Evolutionary conservation across 2,329 filamentous ascomycete species (phyloP).

Genomic region (Fusarium paranaense): DNA sequence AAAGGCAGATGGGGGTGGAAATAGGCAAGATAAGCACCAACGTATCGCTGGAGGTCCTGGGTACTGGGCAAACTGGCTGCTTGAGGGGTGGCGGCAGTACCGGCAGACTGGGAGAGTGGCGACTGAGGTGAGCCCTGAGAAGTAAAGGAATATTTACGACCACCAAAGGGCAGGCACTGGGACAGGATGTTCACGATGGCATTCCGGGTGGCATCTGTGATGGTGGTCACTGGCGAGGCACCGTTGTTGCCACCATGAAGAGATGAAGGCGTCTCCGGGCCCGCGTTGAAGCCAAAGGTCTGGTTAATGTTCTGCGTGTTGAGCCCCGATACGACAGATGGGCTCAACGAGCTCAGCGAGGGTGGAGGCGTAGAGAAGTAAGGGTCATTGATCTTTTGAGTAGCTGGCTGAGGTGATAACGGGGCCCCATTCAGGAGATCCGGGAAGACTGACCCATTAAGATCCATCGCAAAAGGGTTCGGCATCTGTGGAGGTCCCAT

Average conservation of each 20-base stretch:
- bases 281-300: constrained; percentile 71
- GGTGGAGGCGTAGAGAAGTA: constrained; percentile 85
- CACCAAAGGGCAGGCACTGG: constrained; percentile 66
- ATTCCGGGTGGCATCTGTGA: constrained; percentile 73
- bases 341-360: constrained; percentile 78
- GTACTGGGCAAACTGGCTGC: constrained; percentile 79
- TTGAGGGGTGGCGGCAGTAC: constrained; percentile 62
- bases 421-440: constrained; percentile 79
- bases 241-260: constrained; percentile 73
- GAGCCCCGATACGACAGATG: constrained; percentile 75
- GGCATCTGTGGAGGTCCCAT: constrained; percentile 76
- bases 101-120: constrained; percentile 60
- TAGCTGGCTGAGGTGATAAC: constrained; percentile 80
- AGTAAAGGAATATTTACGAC: constrained; percentile 73
- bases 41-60: constrained; percentile 88
- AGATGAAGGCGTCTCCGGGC: constrained; percentile 80
- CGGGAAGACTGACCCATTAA: constrained; percentile 79
- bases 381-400: constrained; percentile 77
- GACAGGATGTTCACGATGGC: constrained; percentile 70
- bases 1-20: constrained; percentile 98
- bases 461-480: constrained; percentile 80
- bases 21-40: constrained; percentile 88
- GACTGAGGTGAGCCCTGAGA: constrained; percentile 67
- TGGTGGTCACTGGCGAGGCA: constrained; percentile 70
- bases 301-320: constrained; percentile 72